Evolutionary conservation across 345 rosid species (phyloP).

Genomic region (Aquilaria yunnanensis): DNA sequence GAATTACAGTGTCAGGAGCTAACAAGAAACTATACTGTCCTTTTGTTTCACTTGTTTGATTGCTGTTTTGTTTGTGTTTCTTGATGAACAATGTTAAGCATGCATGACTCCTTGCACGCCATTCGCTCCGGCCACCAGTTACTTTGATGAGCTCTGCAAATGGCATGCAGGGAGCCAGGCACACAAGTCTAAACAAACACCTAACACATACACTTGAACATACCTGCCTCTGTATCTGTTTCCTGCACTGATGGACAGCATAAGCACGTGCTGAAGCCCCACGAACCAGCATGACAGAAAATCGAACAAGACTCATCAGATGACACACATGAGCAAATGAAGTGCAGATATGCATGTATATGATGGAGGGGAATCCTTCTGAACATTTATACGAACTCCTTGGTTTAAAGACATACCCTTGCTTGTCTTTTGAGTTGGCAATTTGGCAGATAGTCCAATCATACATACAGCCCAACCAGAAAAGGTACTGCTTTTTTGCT

Average conservation of each 20-base stretch:
- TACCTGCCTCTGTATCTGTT: too few species aligned
- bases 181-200: conserved; percentile 12
- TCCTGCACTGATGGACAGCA: too few species aligned
- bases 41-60: too few species aligned
- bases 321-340: background rate
- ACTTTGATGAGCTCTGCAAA: conserved; percentile 31
- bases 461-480: conserved; percentile 15
- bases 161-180: conserved; percentile 69
- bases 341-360: too few species aligned
- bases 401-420: conserved; percentile 2
- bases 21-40: too few species aligned
- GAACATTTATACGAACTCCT: too few species aligned
- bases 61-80: too few species aligned
- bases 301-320: too few species aligned
- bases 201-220: background rate
- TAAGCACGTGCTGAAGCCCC: too few species aligned
- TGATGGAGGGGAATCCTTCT: too few species aligned
- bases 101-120: conserved; percentile 61
- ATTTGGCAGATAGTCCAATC: conserved; percentile 21
- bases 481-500: conserved; percentile 12
- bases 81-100: conserved; percentile 2
- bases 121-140: conserved; percentile 31
- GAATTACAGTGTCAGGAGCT: too few species aligned
- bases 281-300: too few species aligned
- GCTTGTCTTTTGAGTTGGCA: conserved; percentile 28